These are phyloP conservation scores for Delitschia confertaspora DNA, from an alignment of 495 filamentous ascomycete genomes.

Conservation along the genomic window DNA sequence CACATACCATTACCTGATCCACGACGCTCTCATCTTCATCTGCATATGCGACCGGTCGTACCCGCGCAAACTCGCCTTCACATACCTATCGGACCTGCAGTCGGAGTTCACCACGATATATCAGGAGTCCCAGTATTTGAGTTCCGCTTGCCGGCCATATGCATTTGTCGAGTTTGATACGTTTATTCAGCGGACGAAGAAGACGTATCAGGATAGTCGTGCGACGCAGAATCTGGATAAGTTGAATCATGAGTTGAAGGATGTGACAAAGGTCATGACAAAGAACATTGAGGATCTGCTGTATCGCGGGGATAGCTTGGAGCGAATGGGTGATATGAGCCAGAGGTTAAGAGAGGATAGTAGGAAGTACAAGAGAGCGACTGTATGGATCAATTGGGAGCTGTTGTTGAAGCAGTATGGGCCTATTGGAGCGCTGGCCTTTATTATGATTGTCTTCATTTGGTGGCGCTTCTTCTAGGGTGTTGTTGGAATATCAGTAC, in stretches of 20 bases:
- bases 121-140: constrained; percentile 58
- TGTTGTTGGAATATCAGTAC: too few relatives aligned
- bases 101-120: constrained; percentile 89
- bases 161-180: constrained; percentile 97
- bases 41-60: constrained; percentile 89
- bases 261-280: constrained; percentile 98
- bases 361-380: constrained; percentile 84
- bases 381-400: constrained; percentile 98
- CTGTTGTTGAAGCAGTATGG: constrained; percentile 94
- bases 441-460: constrained; percentile 75
- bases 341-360: constrained; percentile 80
- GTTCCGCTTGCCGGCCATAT: constrained; percentile 73
- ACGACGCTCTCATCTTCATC: constrained; percentile 74
- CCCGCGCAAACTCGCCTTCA: constrained; percentile 96
- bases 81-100: constrained; percentile 85
- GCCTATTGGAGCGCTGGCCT: constrained; percentile 66
- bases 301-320: constrained; percentile 88
- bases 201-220: constrained; percentile 86
- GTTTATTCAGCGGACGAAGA: constrained; percentile 87
- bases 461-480: constrained; percentile 85
- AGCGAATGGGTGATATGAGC: constrained; percentile 96
- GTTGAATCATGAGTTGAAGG: constrained; percentile 88
- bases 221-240: constrained; percentile 80
- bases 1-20: constrained; percentile 88
- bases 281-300: constrained; percentile 99